Evolutionary conservation across 1,284 basidiomycete species (phyloP), one percentile per base, ranked within the genome.

Genomic region (Ganoderma boninense): DNA sequence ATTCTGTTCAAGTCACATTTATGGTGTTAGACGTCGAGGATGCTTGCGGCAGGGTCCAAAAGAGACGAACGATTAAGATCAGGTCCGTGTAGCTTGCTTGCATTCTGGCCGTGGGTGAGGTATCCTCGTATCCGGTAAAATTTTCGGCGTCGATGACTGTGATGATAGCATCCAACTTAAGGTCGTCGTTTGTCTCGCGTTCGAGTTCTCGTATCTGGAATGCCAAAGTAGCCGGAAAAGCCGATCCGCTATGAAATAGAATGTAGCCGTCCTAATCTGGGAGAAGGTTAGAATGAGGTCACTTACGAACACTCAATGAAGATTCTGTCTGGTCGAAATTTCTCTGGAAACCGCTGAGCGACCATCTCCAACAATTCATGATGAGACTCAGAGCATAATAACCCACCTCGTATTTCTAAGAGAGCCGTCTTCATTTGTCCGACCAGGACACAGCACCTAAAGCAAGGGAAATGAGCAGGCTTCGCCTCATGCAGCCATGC

Each of bases 71-170:
- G 67, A 97, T 88, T 38, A 97, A 84, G 66, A 97, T 90, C 59
- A 96, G 86, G 78, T 97, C 96, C 3, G 95, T 96, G 79, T 97
- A 97, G 77, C 92, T 92, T n/a, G 96, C 94, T 83, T 97, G 95
- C 89, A 97, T 95, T 80, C 89, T 93, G 40, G 95, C 96, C 7
- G 95, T 95, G 0, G 93, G 92, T 29, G 92, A 95, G 2, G 89
- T 92, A 79, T 97, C 96, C 79, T 97, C 96, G 79, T 97, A 97
- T 1, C 95, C 96, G 8, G 83, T 80, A 80, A 97, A 97, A 80
- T 97, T 97, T 80, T 95, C 93, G 6, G 95, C 95, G 78, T 97
- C 95, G 68, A 97, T 85, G 18, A 97, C 95, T 0, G 95, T 97
- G 44, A 96, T 86, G 69, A 97, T 96, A 0, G 94, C 93, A 78